Evolutionary conservation across 345 rosid genomes (phyloP).

Genomic region (Sisymbrium altissimum): DNA sequence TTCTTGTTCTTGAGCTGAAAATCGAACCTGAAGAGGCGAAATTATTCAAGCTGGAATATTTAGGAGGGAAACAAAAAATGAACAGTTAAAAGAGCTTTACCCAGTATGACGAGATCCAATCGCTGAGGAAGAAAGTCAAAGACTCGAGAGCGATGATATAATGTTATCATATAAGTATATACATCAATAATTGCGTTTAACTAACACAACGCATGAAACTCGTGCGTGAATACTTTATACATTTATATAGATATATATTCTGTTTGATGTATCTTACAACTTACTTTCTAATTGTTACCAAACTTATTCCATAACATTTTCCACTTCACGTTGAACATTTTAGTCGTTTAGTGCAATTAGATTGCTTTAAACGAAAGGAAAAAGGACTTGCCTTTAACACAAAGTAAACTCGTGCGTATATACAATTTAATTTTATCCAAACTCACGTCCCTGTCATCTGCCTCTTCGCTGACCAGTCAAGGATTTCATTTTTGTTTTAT

Average conservation of each 20-base stretch:
- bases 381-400: background rate
- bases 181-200: background rate
- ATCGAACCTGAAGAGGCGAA: background rate
- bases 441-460: no score
- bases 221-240: background rate
- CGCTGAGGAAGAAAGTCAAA: background rate
- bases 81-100: background rate
- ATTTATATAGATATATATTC: background rate
- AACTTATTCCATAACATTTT: background rate
- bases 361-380: background rate
- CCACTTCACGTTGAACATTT: background rate
- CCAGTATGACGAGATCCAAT: slow-evolving; percentile 4
- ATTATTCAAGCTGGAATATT: background rate
- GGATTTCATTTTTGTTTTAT: background rate
- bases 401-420: no score
- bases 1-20: slow-evolving; percentile 1
- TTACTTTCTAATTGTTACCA: no score
- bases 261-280: background rate
- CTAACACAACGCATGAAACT: background rate
- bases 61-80: background rate
- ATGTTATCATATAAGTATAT: background rate
- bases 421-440: background rate
- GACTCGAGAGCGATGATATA: background rate
- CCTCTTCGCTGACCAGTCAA: background rate
- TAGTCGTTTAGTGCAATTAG: background rate